These are phyloP conservation scores for Chloranthus sessilifolius DNA, from an alignment of 164 flowering plant species.

Conservation along the genomic window DNA sequence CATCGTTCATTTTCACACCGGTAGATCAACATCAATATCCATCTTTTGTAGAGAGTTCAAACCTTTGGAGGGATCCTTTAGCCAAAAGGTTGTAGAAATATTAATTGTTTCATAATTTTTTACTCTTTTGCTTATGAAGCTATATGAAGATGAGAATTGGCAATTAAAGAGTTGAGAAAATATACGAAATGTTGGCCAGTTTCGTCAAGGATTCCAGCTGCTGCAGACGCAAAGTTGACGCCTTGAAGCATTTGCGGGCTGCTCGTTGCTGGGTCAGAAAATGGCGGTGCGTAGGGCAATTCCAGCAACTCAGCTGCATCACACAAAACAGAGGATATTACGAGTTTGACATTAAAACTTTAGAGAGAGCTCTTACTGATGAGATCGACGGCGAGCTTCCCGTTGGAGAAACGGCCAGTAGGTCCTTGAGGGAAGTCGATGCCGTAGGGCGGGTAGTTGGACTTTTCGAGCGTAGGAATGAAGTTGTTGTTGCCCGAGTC, in stretches of 20 bases:
- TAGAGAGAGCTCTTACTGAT: conserved; percentile 9
- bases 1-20: too few relatives aligned
- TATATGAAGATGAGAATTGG: too few relatives aligned
- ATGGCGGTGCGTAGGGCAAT: conserved; percentile 13
- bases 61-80: too few relatives aligned
- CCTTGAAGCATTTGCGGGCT: conserved; percentile 7
- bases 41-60: too few relatives aligned
- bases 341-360: not conserved
- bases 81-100: too few relatives aligned
- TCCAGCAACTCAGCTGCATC: conserved; percentile 11
- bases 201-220: conserved; percentile 17
- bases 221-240: conserved; percentile 15
- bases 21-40: too few relatives aligned
- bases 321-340: not conserved
- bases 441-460: conserved; percentile 21
- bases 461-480: conserved; percentile 10
- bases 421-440: conserved; percentile 18
- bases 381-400: conserved; percentile 14
- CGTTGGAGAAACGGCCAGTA: conserved; percentile 21
- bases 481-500: conserved; percentile 21
- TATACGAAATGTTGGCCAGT: conserved; percentile 10
- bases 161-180: too few relatives aligned
- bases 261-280: conserved; percentile 10
- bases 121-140: too few relatives aligned
- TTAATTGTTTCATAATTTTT: too few relatives aligned